Percentiles rank a stretch among this genome's conserved stretches.
These are phyloP conservation scores for Otatea glauca DNA, from an alignment of 176 grass and related monocot genomes.

Conservation along the genomic window DNA sequence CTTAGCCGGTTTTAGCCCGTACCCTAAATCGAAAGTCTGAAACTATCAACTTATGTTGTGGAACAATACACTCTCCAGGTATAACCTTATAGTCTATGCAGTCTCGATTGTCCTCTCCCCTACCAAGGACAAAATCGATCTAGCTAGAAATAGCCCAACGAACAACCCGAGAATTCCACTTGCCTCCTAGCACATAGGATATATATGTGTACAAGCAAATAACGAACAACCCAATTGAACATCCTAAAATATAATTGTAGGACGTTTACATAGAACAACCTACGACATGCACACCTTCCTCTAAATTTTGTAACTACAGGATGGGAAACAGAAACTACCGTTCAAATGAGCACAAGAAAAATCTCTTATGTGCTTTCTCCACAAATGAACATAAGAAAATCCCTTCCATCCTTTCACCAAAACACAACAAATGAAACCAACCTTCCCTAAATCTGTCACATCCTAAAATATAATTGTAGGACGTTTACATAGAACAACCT, in stretches of 20 bases:
- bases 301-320: background rate
- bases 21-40: no score
- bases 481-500: background rate
- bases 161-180: background rate
- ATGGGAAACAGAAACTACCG: slow-evolving; percentile 8
- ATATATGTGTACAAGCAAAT: no score
- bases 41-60: no score
- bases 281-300: background rate
- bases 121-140: no score
- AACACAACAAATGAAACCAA: background rate
- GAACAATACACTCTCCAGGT: no score
- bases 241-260: background rate
- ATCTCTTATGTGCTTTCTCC: background rate
- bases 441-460: background rate
- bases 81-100: no score
- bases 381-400: slow-evolving; percentile 8
- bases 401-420: background rate
- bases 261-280: background rate
- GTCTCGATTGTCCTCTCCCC: no score
- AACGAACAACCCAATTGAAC: no score
- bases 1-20: no score
- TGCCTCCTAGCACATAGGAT: no score
- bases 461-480: background rate
- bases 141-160: background rate
- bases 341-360: background rate